These are phyloP conservation scores for Curvularia spicifera DNA, from an alignment of 2,329 filamentous ascomycete genomes.

Conservation along the genomic window DNA sequence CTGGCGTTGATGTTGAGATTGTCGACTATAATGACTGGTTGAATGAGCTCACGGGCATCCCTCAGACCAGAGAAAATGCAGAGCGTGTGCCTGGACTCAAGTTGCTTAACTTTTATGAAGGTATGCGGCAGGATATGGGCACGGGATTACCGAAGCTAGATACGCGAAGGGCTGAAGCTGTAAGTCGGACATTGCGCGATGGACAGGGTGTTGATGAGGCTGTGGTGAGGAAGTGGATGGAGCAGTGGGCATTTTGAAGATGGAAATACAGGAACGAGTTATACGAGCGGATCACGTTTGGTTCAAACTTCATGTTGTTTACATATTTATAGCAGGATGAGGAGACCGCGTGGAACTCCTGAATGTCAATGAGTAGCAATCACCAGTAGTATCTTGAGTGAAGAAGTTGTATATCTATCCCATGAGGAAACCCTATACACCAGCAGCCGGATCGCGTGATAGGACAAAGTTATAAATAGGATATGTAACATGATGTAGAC, in stretches of 20 bases:
- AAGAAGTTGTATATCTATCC: too few relatives aligned
- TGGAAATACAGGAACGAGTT: too few relatives aligned
- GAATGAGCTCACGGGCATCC: conserved; percentile 1
- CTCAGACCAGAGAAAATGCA: conserved; percentile 8
- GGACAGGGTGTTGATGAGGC: not conserved
- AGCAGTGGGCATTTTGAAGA: conserved; percentile 4
- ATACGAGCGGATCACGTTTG: too few relatives aligned
- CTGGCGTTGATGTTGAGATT: not conserved
- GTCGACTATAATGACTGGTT: conserved; percentile 5
- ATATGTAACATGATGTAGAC: too few relatives aligned
- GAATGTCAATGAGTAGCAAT: too few relatives aligned
- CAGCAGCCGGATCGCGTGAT: too few relatives aligned
- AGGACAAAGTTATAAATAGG: too few relatives aligned
- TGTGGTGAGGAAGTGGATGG: conserved; percentile 3
- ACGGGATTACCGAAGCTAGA: conserved; percentile 1
- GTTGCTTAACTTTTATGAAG: conserved; percentile 6
- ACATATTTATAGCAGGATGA: too few relatives aligned
- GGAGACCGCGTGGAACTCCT: too few relatives aligned
- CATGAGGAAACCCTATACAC: too few relatives aligned
- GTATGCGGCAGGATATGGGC: not conserved
- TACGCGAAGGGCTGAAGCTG: not conserved
- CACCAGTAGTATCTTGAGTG: too few relatives aligned
- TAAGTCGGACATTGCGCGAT: not conserved
- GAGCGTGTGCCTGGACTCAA: conserved; percentile 7
- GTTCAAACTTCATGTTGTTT: too few relatives aligned